Base-by-base conservation (phyloP, 1,284 basidiomycete genomes). In the Melampsora abietis-canadensis region DNA sequence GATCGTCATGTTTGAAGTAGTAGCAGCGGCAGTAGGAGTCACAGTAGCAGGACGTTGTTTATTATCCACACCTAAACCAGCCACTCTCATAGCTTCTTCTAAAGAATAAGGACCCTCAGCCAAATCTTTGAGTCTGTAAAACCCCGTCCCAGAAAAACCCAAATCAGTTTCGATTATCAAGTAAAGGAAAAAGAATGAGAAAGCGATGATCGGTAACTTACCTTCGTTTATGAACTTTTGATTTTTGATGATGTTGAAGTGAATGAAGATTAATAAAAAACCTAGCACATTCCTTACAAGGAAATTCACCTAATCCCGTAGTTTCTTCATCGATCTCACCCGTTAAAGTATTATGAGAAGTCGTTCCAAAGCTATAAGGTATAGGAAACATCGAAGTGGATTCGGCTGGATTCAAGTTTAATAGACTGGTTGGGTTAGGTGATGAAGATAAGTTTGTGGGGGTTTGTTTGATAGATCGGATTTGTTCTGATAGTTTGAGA, bases 81-180 rank as follows among this genome's bases (percentile, higher is more conserved):
- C 72, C 37, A 64, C 72, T 66, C 65, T 51, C 72, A 75, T 75
- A 1, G 72, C 72, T 67, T 75, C 72, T 51, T 75, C 72, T 54
- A 75, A 37, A 21, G 54, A 60, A 27, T 66, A 75, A n/a, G 72
- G 64, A 40, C 72, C 72, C 17, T 46, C 54, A 10, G 63, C 72
- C 7, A 75, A 51, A 44, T 15, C 65, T 67, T 75, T 75, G 21
- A 75, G 46, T 27, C 72, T 75, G 8, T 34, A 30, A 34, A 21
- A 54, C 27, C 27, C 54, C 30, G 21, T 54, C 37, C 19, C 19
- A 30, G 37, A 51, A 8, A 54, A 64, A 15, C 15, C 0, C 19
- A 34, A 17, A 46, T 66, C 14, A 47, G 12, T 10, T 4, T 47
- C 1, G 24, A 40, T 21, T 40, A 47, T 54, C n/a, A 10, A 34